A percentile compares a stretch with the other conserved stretches of the same genome.
Conservation (phyloP, 768 basidiomycete species). For the Naematelia encephala region DNA sequence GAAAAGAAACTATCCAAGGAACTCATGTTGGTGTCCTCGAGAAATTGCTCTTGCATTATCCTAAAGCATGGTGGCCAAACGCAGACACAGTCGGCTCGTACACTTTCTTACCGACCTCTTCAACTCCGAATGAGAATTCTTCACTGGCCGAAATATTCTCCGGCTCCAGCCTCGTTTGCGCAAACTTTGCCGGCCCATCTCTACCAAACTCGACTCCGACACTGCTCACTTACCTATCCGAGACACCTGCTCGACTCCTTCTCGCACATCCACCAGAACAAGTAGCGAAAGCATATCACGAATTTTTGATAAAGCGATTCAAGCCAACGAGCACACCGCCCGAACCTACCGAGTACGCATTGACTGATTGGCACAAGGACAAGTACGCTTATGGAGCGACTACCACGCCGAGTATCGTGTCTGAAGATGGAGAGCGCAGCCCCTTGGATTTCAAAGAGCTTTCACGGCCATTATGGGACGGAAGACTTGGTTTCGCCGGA, state of each 20-base stretch:
- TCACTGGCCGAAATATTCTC: slow-evolving; percentile 34
- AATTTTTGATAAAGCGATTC: slow-evolving; percentile 34
- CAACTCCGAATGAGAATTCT: slow-evolving; percentile 10
- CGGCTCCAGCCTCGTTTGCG: slow-evolving; percentile 30
- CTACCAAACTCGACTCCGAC: slow-evolving; percentile 31
- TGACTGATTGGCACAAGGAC: slow-evolving; percentile 51
- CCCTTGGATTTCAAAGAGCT: slow-evolving; percentile 53
- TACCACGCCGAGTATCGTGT: slow-evolving; percentile 45
- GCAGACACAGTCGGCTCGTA: slow-evolving; percentile 35
- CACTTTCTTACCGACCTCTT: slow-evolving; percentile 44
- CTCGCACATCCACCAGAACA: slow-evolving; percentile 22
- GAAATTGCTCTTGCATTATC: slow-evolving; percentile 43
- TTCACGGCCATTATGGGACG: slow-evolving; percentile 46
- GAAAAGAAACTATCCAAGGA: slow-evolving; percentile 29
- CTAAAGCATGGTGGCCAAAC: slow-evolving; percentile 46
- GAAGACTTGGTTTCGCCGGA: slow-evolving; percentile 52
- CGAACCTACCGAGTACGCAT: slow-evolving; percentile 20
- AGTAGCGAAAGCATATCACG: slow-evolving; percentile 38
- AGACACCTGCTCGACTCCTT: slow-evolving; percentile 36
- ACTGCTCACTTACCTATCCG: slow-evolving; percentile 45
- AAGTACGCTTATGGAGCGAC: slow-evolving; percentile 51
- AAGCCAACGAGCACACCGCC: slow-evolving; percentile 9
- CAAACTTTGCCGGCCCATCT: slow-evolving; percentile 35
- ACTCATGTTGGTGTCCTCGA: slow-evolving; percentile 45
- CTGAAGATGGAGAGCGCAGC: slow-evolving; percentile 24